Percentiles rank a stretch among this genome's conserved stretches.
phyloP scores from a whole-genome alignment of 75 land plant species.

The Selaginella tamariscina region DNA sequence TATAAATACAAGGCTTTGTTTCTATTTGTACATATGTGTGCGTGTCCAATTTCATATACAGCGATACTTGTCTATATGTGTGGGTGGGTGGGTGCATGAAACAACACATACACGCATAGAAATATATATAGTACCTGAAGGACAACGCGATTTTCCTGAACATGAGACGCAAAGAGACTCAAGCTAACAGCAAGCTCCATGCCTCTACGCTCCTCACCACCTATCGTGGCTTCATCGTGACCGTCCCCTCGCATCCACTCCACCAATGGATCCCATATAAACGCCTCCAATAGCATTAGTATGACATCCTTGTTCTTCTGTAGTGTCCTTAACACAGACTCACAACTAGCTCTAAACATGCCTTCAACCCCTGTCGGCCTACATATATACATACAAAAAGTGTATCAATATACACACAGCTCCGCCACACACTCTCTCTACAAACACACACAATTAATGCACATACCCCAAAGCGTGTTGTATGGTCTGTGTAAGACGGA shows the following conservation, averaged over 20 bases:
- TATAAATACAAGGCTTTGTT: background rate
- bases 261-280: constrained; percentile 95
- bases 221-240: constrained; percentile 85
- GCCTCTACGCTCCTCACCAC: constrained; percentile 94
- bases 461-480: background rate
- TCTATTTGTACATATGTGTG: background rate
- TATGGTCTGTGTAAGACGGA: constrained; percentile 88
- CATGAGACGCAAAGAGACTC: constrained; percentile 81
- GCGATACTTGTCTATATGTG: too few relatives aligned
- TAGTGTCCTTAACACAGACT: constrained; percentile 56
- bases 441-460: constrained; percentile 45
- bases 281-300: constrained; percentile 86
- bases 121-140: constrained; percentile 50
- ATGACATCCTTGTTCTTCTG: constrained; percentile 77
- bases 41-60: too few relatives aligned
- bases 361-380: constrained; percentile 93
- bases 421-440: too few relatives aligned
- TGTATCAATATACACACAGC: too few relatives aligned
- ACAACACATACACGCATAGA: background rate
- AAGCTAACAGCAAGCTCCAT: constrained; percentile 94
- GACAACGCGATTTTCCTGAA: constrained; percentile 89
- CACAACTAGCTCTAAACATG: constrained; percentile 72
- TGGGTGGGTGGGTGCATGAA: too few relatives aligned
- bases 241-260: constrained; percentile 95
- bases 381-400: too few relatives aligned